A percentile compares a stretch with the other conserved stretches of the same genome.
These are phyloP conservation scores for Aspergillus nidulans DNA, from an alignment of 495 filamentous ascomycete genomes.

Conservation along the genomic window DNA sequence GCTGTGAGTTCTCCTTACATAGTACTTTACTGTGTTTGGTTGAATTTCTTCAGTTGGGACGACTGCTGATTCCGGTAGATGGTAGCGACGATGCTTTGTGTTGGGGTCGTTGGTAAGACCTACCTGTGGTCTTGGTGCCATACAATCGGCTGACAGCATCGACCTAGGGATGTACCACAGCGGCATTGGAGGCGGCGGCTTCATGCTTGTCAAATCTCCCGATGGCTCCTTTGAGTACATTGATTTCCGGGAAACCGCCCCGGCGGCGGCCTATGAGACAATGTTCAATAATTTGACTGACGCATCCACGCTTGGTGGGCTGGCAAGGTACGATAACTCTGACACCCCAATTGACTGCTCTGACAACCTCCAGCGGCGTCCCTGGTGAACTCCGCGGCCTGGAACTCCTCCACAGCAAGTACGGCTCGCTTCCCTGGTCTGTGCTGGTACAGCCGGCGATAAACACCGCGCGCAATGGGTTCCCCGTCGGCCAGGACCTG, in stretches of 20 bases:
- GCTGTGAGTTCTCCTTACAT: conserved; percentile 40
- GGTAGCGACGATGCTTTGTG: conserved; percentile 67
- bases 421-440: conserved; percentile 68
- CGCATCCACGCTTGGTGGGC: conserved; percentile 50
- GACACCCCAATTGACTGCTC: neutral
- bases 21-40: neutral
- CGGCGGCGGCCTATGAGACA: conserved; percentile 67
- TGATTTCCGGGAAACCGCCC: conserved; percentile 84
- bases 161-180: conserved; percentile 73
- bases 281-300: conserved; percentile 67
- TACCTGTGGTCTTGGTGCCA: neutral
- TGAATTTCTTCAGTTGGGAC: too few species aligned
- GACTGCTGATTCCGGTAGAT: conserved; percentile 32
- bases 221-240: conserved; percentile 67
- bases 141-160: too few species aligned
- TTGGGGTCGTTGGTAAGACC: conserved; percentile 62
- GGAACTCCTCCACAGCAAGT: conserved; percentile 68
- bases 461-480: conserved; percentile 69
- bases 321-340: conserved; percentile 51
- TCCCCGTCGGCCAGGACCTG: conserved; percentile 63
- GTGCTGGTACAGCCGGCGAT: conserved; percentile 67
- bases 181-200: conserved; percentile 86
- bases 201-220: conserved; percentile 66
- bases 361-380: conserved; percentile 48
- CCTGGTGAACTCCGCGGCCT: conserved; percentile 80